A percentile compares a stretch with the other conserved stretches of the same genome.
phyloP scores from a whole-genome alignment of 2,329 filamentous ascomycete genomes.

The Venturia effusa region DNA sequence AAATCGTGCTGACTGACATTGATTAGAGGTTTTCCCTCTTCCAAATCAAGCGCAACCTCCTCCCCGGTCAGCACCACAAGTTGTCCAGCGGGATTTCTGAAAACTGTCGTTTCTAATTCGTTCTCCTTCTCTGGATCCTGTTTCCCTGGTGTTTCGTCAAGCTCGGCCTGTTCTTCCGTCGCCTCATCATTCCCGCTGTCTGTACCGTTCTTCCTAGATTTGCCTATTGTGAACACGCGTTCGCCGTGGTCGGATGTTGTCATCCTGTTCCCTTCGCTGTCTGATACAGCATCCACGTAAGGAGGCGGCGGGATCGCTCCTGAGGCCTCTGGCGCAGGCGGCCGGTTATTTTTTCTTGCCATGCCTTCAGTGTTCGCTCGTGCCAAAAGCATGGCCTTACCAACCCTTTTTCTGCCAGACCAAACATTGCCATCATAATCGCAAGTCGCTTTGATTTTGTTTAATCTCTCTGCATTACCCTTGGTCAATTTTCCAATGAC shows the following conservation, averaged over 20 bases:
- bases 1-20: too few species aligned
- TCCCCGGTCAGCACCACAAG: too few species aligned
- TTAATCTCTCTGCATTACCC: conserved; percentile 27
- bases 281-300: background rate
- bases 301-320: conserved; percentile 34
- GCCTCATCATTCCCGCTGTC: background rate
- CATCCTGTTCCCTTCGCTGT: background rate
- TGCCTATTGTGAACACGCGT: background rate
- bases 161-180: too few species aligned
- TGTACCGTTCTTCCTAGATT: background rate
- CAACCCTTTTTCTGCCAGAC: conserved; percentile 51
- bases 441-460: conserved; percentile 55
- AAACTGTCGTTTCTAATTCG: too few species aligned
- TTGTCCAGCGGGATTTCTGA: too few species aligned
- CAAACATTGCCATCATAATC: conserved; percentile 54
- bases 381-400: conserved; percentile 42
- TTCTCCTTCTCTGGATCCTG: too few species aligned
- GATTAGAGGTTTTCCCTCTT: too few species aligned
- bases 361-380: background rate
- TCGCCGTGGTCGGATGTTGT: background rate
- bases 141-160: too few species aligned
- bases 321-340: background rate
- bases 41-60: too few species aligned
- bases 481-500: background rate
- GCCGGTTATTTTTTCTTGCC: background rate